Base-by-base conservation (phyloP, 768 basidiomycete genomes). In the Gelatoporia subvermispora region DNA sequence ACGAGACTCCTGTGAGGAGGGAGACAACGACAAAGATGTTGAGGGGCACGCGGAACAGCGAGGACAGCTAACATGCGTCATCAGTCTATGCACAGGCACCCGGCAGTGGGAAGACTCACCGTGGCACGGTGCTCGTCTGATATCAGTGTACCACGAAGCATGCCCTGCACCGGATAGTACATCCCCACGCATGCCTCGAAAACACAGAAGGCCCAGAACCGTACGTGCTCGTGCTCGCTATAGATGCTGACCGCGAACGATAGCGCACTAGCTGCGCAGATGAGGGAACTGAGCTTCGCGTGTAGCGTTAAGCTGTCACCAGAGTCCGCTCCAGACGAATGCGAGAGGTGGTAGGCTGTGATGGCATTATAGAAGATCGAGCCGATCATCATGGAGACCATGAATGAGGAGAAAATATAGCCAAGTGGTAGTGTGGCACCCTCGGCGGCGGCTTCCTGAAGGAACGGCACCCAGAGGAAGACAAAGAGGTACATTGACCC, bases 401-500 rank as follows among this genome's bases (percentile, higher is more conserved):
- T 89, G 71, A 88, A 86, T 5, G 78, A 73, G 23, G 85, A 85
- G 65, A 89, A 89, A 55, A 89, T 87, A 65, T 84, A 85, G 2
- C 88, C 87, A 8, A 89, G 72, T 0, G 87, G 88, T 22, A 87
- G 78, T 16, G 67, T 50, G 5, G 58, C 55, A 10, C 65, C 52
- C 9, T 70, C 58, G 11, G 53, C 38, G n/a, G 81, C 73, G 18
- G 68, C 68, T 60, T 87, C 82, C 65, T 89, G 85, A 15, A 89
- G 68, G 2, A 80, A 74, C 1, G 88, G 86, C 0, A 89, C 87
- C 87, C 87, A 89, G 52, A 84, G 71, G 69, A 88, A 89, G 54
- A 88, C 87, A 65, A 88, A 89, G 51, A 88, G 76, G 65, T 89
- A 88, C 86, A 88, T 87, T 4, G 84, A 85, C 2, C 87, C 88